Conservation (phyloP, 2,329 filamentous ascomycete genomes). For the Exophiala dermatitidis region DNA sequence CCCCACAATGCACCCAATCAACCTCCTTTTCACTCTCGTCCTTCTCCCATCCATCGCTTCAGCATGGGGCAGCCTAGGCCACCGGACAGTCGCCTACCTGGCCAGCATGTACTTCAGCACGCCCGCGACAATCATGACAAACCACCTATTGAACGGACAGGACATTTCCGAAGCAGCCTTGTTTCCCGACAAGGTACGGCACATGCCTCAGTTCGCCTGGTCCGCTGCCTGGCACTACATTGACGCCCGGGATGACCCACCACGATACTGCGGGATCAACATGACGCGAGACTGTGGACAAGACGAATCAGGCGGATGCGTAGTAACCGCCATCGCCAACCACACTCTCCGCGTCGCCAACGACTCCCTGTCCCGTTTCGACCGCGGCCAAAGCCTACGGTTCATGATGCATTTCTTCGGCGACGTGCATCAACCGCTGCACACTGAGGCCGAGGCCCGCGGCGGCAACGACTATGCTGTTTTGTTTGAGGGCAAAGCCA, state of each 20-base stretch:
- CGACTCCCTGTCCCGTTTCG: constrained; percentile 29
- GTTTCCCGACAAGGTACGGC: constrained; percentile 26
- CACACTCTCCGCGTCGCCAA: constrained; percentile 38
- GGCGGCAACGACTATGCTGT: constrained; percentile 66
- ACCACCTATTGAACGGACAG: constrained; percentile 24
- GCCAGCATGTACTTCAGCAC: constrained; percentile 31
- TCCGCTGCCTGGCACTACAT: constrained; percentile 27
- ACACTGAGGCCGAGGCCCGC: constrained; percentile 51
- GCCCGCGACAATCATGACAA: constrained; percentile 15
- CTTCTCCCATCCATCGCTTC: background rate
- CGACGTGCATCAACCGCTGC: constrained; percentile 68
- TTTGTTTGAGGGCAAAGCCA: constrained; percentile 48
- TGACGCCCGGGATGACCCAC: constrained; percentile 25
- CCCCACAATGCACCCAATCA: background rate
- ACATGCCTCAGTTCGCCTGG: constrained; percentile 26
- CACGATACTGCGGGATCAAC: constrained; percentile 24
- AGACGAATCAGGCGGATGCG: constrained; percentile 33
- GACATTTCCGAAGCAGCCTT: constrained; percentile 27
- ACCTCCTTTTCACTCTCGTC: background rate
- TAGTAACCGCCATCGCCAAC: constrained; percentile 49
- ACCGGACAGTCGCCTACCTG: constrained; percentile 50
- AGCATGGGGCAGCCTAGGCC: constrained; percentile 48
- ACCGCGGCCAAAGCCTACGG: constrained; percentile 37
- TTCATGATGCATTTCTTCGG: constrained; percentile 54
- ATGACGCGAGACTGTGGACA: constrained; percentile 44